A percentile compares a stretch with the other conserved stretches of the same genome.
Conservation (phyloP, 345 rosid species). For the Microcos paniculata region DNA sequence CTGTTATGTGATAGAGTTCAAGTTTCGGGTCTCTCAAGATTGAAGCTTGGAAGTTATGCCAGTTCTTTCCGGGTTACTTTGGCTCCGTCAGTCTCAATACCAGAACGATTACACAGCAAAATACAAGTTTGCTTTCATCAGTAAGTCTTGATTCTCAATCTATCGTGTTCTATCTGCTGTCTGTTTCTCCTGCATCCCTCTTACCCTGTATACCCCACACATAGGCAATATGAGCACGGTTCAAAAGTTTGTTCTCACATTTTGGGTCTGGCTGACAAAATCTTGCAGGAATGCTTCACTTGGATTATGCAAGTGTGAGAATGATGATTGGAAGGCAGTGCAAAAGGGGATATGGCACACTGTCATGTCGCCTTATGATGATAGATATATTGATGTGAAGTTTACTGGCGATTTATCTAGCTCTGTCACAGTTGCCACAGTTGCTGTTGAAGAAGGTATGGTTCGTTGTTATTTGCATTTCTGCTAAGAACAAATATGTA, state of each 20-base stretch:
- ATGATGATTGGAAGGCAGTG: constrained; percentile 66
- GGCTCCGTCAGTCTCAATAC: constrained; percentile 47
- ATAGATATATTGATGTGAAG: constrained; percentile 73
- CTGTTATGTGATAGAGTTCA: constrained; percentile 67
- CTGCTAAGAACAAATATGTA: neutral
- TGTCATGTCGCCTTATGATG: constrained; percentile 75
- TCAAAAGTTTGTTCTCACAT: neutral
- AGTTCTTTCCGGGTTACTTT: constrained; percentile 51
- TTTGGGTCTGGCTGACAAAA: neutral
- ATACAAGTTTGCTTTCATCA: constrained; percentile 77
- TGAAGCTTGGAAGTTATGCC: constrained; percentile 63
- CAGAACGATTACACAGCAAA: constrained; percentile 58
- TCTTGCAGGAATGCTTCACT: constrained; percentile 70
- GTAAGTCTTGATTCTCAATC: constrained; percentile 37
- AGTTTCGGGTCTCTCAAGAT: constrained; percentile 68
- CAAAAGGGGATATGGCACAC: constrained; percentile 67
- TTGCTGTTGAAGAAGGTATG: constrained; percentile 64
- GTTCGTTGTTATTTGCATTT: neutral
- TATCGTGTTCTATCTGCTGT: neutral
- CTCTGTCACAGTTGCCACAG: constrained; percentile 42
- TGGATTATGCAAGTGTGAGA: constrained; percentile 64
- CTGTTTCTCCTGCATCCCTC: neutral
- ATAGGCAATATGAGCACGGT: neutral
- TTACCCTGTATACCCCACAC: neutral
- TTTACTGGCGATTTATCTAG: constrained; percentile 46